Conservation (phyloP, 495 filamentous ascomycete genomes). For the Trichocladium antarcticum region DNA sequence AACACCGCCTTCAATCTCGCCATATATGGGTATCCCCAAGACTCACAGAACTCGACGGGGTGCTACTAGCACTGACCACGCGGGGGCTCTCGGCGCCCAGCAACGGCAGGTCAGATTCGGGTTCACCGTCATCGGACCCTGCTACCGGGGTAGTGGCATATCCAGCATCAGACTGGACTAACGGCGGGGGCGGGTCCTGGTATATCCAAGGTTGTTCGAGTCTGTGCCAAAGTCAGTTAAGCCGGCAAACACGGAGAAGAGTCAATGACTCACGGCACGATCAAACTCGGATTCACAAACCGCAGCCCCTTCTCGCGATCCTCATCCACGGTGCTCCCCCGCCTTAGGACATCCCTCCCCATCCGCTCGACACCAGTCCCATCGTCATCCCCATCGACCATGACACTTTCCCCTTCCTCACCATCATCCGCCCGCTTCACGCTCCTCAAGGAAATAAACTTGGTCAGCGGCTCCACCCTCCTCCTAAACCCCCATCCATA, state of each 20-base stretch:
- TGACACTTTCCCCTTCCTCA: conserved; percentile 26
- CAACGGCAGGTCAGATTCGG: background rate
- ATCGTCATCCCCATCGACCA: conserved; percentile 31
- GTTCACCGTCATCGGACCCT: background rate
- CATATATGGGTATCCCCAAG: conserved; percentile 48
- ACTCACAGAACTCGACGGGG: conserved; percentile 36
- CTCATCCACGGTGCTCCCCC: conserved; percentile 51
- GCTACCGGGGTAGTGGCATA: background rate
- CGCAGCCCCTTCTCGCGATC: conserved; percentile 49
- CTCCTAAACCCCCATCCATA: conserved; percentile 63
- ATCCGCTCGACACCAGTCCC: conserved; percentile 22
- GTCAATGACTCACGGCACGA: conserved; percentile 45
- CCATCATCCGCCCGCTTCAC: conserved; percentile 50
- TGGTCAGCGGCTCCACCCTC: conserved; percentile 74
- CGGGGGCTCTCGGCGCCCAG: background rate
- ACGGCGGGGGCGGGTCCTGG: conserved; percentile 35
- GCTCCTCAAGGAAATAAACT: conserved; percentile 82
- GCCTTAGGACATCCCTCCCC: conserved; percentile 23
- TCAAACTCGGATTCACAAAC: conserved; percentile 68
- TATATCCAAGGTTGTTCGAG: conserved; percentile 45
- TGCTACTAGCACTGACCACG: conserved; percentile 7
- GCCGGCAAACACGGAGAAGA: background rate
- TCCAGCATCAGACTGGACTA: background rate
- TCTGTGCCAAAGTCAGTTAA: conserved; percentile 10
- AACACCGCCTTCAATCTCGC: conserved; percentile 22